Percentiles rank a stretch among this genome's conserved stretches.
phyloP scores from a whole-genome alignment of 352 stramenopile species.

The Globisporangium viniferum region DNA sequence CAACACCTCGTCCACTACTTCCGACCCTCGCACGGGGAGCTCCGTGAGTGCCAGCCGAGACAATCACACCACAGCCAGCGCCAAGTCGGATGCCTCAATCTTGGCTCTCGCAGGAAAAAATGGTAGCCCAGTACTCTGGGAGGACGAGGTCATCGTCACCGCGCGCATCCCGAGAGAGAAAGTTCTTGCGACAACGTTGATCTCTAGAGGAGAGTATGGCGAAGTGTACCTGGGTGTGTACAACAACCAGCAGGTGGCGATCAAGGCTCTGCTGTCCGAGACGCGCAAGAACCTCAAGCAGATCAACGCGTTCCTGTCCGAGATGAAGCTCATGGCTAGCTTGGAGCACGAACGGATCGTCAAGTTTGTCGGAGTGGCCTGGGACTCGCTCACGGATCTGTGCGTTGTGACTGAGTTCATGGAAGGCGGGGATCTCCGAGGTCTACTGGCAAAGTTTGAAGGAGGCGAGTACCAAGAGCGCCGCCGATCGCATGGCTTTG shows the following conservation, averaged over 20 bases:
- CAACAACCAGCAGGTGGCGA: constrained; percentile 30
- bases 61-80: not conserved
- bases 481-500: constrained; percentile 27
- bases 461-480: constrained; percentile 13
- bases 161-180: constrained; percentile 28
- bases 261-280: constrained; percentile 42
- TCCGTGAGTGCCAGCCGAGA: not conserved
- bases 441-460: constrained; percentile 22
- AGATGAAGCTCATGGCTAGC: constrained; percentile 39
- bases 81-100: not conserved
- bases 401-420: constrained; percentile 41
- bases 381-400: constrained; percentile 43
- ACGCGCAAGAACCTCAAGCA: constrained; percentile 25
- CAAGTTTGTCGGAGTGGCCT: constrained; percentile 40
- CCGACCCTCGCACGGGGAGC: not conserved
- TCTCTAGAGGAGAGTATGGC: constrained; percentile 38
- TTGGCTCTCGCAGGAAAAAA: not conserved
- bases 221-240: constrained; percentile 41
- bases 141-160: constrained; percentile 24
- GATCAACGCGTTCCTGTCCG: constrained; percentile 35
- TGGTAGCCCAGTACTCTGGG: constrained; percentile 15
- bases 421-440: constrained; percentile 37
- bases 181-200: constrained; percentile 15
- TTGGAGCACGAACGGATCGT: constrained; percentile 45
- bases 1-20: not conserved